Conservation (phyloP, 805 yeast genomes). For the Candida nitratophila region DNA sequence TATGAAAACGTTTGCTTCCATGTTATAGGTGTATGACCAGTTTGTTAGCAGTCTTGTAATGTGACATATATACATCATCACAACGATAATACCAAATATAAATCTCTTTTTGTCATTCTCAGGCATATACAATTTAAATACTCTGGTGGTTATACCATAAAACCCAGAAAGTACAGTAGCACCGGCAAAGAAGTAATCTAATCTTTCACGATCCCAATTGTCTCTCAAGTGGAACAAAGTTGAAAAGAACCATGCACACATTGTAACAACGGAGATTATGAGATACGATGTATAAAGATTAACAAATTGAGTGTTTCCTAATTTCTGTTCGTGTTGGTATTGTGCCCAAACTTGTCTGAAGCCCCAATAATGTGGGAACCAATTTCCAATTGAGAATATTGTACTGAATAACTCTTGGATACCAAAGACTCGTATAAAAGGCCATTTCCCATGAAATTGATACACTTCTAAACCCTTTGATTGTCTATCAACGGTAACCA, state of each 20-base stretch:
- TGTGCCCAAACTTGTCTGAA: conserved; percentile 25
- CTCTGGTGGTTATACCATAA: conserved; percentile 57
- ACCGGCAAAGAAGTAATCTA: conserved; percentile 93
- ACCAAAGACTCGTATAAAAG: conserved; percentile 71
- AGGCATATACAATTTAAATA: conserved; percentile 47
- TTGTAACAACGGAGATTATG: conserved; percentile 55
- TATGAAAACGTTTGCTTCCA: conserved; percentile 78
- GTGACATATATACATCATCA: conserved; percentile 53
- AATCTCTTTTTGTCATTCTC: conserved; percentile 21
- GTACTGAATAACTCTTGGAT: conserved; percentile 81
- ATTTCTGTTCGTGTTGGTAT: conserved; percentile 10
- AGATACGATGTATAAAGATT: conserved; percentile 31
- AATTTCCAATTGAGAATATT: conserved; percentile 67
- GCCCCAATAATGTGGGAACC: conserved; percentile 55
- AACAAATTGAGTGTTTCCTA: conserved; percentile 17
- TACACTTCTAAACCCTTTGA: conserved; percentile 43
- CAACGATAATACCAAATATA: conserved; percentile 34
- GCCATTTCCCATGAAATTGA: conserved; percentile 99
- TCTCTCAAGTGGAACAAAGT: conserved; percentile 88
- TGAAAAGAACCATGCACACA: conserved; percentile 85
- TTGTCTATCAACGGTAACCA: conserved; percentile 53
- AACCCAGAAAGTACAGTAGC: conserved; percentile 77
- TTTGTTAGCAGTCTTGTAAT: conserved; percentile 55
- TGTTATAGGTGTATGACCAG: conserved; percentile 92
- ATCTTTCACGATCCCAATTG: conserved; percentile 65